Conservation (phyloP, 495 filamentous ascomycete species). For the Penicillium canescens region DNA sequence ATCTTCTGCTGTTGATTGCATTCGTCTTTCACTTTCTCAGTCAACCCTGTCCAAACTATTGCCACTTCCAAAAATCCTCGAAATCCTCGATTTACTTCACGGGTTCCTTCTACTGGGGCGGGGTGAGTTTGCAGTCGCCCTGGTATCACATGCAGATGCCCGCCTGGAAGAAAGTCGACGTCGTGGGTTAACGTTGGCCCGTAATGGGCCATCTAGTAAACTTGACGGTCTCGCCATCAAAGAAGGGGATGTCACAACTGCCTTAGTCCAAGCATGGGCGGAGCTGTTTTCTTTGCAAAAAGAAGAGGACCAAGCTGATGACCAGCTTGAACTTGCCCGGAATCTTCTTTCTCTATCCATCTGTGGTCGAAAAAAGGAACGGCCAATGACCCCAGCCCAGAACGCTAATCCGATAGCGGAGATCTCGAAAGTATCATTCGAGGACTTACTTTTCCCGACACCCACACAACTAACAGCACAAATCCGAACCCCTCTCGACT, state of each 20-base stretch:
- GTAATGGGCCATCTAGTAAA: conserved; percentile 26
- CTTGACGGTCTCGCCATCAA: conserved; percentile 68
- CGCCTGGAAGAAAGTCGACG: conserved; percentile 56
- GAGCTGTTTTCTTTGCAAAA: conserved; percentile 72
- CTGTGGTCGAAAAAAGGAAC: conserved; percentile 28
- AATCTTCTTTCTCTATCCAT: conserved; percentile 72
- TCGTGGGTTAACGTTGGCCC: conserved; percentile 24
- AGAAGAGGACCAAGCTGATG: conserved; percentile 71
- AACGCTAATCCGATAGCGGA: conserved; percentile 24
- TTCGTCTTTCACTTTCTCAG: conserved; percentile 77
- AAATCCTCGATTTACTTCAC: conserved; percentile 73
- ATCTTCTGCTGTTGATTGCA: conserved; percentile 67
- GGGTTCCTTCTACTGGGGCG: conserved; percentile 85
- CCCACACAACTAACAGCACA: conserved; percentile 70
- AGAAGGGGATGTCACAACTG: conserved; percentile 79
- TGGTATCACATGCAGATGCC: conserved; percentile 82
- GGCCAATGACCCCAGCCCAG: conserved; percentile 32
- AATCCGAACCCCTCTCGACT: conserved; percentile 77
- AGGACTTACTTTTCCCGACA: conserved; percentile 78
- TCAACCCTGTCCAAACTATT: conserved; percentile 79
- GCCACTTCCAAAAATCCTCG: conserved; percentile 71
- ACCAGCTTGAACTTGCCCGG: conserved; percentile 74
- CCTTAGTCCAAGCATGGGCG: conserved; percentile 73
- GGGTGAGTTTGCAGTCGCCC: conserved; percentile 85
- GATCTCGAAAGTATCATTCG: conserved; percentile 56